Conservation (phyloP, 1,284 basidiomycete species). For the Puccinia novopanici region DNA sequence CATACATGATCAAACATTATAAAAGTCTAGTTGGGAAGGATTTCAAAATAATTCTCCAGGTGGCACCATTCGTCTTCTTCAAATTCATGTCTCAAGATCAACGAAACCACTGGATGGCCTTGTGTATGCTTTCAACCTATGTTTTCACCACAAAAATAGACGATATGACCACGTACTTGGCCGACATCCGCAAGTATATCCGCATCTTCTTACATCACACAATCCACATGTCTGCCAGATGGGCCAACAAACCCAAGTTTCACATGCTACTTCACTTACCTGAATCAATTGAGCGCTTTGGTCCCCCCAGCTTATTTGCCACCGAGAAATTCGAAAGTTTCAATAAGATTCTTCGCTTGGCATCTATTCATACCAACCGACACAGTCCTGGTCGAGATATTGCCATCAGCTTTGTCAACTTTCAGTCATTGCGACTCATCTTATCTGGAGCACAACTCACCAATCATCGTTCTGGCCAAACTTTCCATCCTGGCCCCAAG, state of each 20-base stretch:
- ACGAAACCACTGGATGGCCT: background rate
- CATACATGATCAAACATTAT: slow-evolving; percentile 58
- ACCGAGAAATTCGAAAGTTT: slow-evolving; percentile 29
- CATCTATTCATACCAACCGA: slow-evolving; percentile 20
- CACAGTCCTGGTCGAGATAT: slow-evolving; percentile 9
- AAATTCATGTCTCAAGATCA: background rate
- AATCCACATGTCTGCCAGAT: slow-evolving; percentile 56
- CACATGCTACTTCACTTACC: slow-evolving; percentile 55
- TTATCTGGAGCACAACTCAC: background rate
- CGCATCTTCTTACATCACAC: slow-evolving; percentile 57
- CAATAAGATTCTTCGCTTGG: background rate
- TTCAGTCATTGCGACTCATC: background rate
- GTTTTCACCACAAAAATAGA: slow-evolving; percentile 60
- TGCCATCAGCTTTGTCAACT: slow-evolving; percentile 7
- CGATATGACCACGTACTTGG: slow-evolving; percentile 58
- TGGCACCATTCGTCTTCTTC: background rate
- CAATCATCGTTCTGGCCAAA: background rate
- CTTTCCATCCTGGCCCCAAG: background rate
- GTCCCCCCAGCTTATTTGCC: background rate
- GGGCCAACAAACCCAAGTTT: slow-evolving; percentile 62
- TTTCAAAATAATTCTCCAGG: slow-evolving; percentile 5
- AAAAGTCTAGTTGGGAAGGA: slow-evolving; percentile 36
- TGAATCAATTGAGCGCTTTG: slow-evolving; percentile 50
- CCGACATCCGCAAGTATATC: slow-evolving; percentile 54
- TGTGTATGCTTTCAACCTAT: slow-evolving; percentile 57